Evolutionary conservation across 257 asterid species (phyloP), one percentile per base, ranked within the genome.

Genomic region (Gentiana straminea): DNA sequence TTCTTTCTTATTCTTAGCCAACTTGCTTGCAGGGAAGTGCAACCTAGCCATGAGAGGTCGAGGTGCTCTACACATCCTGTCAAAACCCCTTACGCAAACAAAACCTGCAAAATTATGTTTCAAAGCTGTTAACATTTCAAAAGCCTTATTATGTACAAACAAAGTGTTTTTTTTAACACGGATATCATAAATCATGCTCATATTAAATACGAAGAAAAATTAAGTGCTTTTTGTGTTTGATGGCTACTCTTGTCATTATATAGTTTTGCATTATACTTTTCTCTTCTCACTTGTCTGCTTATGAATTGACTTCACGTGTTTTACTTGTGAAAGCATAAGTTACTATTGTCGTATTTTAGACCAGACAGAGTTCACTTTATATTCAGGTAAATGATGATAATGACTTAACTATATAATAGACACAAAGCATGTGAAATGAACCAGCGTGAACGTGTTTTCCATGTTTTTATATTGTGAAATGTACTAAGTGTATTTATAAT

Each of bases 21-120:
- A 13, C 57, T 65, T 70, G 57, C 79, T 73, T 60, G 75, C 66
- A 24, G 79, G 49, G 37, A 52, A 66, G 37, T 77, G 83, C 70
- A 70, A 63, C 60, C 77, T 65, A 15, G 41, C 61, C 54, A 59
- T 46, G 58, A 77, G 73, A 55, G 83, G 77, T 33, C 65, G 63
- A 5, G 83, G 80, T 37, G 73, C 51, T 65, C 77, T 43, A 12
- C 49, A 45, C 58, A 49, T 36, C n/a, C 51, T 60, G 51, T 73
- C 80, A 59, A 73, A 70, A 36, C 80, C 83, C 70, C 80, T 68
- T 2, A 77, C 82, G 48, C 82, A 77, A 58, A 77, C 73, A 64
- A 67, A 70, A 67, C 82, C 82, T 77, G 79, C 67, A 67, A 39
- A 68, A 57, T 49, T 54, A 12, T 45, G 59, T 24, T 39, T 39